These are phyloP conservation scores for Adiantum capillusveneris DNA, from an alignment of 75 land plant species.

Conservation along the genomic window DNA sequence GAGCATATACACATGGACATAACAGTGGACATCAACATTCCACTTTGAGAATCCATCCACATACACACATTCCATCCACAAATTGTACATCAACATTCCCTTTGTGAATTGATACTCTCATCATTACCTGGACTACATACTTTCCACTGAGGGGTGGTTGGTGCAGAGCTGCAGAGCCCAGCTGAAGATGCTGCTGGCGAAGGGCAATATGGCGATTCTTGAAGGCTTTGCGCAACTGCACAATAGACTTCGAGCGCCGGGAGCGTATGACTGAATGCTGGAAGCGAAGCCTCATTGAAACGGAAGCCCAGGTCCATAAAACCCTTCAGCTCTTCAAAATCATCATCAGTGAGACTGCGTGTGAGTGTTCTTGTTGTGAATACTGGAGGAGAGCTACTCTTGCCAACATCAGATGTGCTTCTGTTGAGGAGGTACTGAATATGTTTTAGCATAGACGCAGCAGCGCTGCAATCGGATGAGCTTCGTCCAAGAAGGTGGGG, in stretches of 20 bases:
- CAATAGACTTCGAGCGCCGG: slow-evolving; percentile 68
- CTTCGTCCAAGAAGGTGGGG: no score
- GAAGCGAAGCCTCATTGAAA: slow-evolving; percentile 52
- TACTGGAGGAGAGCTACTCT: no score
- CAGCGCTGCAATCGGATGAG: no score
- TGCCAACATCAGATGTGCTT: no score
- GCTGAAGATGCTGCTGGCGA: slow-evolving; percentile 6
- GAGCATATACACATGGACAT: no score
- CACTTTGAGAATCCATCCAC: not conserved
- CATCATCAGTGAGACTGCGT: slow-evolving; percentile 57
- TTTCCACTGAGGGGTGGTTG: slow-evolving; percentile 55
- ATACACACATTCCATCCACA: no score
- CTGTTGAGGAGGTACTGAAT: no score
- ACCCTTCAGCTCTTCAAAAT: slow-evolving; percentile 64
- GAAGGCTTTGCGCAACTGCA: slow-evolving; percentile 43
- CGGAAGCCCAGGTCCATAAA: slow-evolving; percentile 71
- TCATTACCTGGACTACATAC: slow-evolving; percentile 69
- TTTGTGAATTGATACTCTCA: no score
- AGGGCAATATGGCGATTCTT: not conserved
- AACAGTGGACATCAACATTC: slow-evolving; percentile 8
- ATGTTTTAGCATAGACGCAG: no score
- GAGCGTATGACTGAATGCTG: slow-evolving; percentile 45
- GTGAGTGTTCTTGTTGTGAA: not conserved
- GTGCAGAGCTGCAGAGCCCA: slow-evolving; percentile 10
- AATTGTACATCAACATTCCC: no score